Evolutionary conservation across 495 filamentous ascomycete genomes (phyloP).

Genomic region (Xylaria longipes): DNA sequence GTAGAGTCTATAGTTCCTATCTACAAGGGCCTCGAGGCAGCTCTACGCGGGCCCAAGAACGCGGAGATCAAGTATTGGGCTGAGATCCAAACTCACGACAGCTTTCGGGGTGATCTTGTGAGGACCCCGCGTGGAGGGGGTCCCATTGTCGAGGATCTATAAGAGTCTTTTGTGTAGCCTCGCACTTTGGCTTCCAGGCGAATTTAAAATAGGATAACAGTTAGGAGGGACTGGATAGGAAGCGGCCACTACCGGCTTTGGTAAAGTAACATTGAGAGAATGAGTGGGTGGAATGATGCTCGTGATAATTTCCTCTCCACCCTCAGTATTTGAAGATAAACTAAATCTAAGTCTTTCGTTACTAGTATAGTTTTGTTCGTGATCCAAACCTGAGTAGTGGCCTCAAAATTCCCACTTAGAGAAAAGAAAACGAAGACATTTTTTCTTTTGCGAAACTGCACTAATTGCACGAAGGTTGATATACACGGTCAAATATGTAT

Average conservation of each 20-base stretch:
- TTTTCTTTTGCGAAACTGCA: too few relatives aligned
- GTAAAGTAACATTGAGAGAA: neutral
- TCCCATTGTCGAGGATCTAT: neutral
- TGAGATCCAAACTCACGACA: neutral
- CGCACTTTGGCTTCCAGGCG: neutral
- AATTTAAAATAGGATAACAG: neutral
- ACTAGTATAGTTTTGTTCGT: neutral
- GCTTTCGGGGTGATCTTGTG: neutral
- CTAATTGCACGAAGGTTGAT: too few relatives aligned
- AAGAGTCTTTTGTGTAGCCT: neutral
- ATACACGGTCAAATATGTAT: too few relatives aligned
- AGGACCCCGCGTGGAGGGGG: neutral
- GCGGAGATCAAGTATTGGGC: neutral
- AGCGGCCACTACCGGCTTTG: neutral
- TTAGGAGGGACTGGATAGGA: neutral
- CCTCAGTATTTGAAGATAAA: neutral
- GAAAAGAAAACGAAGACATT: too few relatives aligned
- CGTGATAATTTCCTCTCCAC: neutral
- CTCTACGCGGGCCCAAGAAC: neutral
- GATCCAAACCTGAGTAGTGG: too few relatives aligned
- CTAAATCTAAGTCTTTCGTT: neutral
- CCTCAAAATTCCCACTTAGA: too few relatives aligned
- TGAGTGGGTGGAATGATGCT: neutral
- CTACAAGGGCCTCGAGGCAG: neutral
- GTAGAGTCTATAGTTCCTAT: neutral